Conservation (phyloP, 2,329 filamentous ascomycete species). For the Cladosporium oxysporum region DNA sequence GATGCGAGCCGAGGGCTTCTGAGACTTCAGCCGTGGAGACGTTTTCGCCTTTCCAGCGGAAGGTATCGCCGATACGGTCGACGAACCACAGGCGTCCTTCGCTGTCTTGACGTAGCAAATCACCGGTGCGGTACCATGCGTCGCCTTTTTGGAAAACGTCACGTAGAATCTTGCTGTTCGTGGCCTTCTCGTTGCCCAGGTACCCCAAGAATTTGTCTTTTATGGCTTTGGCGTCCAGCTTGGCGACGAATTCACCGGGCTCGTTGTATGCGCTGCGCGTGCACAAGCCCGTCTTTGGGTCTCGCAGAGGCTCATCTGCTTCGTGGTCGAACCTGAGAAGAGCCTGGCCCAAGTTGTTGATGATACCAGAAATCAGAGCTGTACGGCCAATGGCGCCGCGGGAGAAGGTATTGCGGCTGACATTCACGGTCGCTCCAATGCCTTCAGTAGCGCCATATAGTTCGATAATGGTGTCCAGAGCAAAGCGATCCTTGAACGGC, state of each 20-base stretch:
- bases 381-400: constrained; percentile 77
- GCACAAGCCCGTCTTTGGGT: constrained; percentile 70
- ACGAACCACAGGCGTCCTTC: constrained; percentile 78
- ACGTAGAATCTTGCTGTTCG: constrained; percentile 70
- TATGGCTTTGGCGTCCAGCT: constrained; percentile 66
- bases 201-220: constrained; percentile 76
- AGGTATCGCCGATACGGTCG: constrained; percentile 78
- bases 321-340: constrained; percentile 72
- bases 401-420: constrained; percentile 69
- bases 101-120: constrained; percentile 69
- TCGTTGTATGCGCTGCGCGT: constrained; percentile 58
- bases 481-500: constrained; percentile 72
- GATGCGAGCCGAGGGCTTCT: constrained; percentile 69
- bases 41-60: constrained; percentile 68
- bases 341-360: constrained; percentile 55
- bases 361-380: constrained; percentile 60
- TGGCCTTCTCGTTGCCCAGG: constrained; percentile 71
- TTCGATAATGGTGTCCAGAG: constrained; percentile 39
- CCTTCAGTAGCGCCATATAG: constrained; percentile 52
- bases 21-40: constrained; percentile 64
- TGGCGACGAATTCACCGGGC: constrained; percentile 73
- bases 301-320: constrained; percentile 67
- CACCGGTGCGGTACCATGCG: constrained; percentile 81
- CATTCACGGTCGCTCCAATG: constrained; percentile 69
- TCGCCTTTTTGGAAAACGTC: constrained; percentile 75